These are phyloP conservation scores for Malassezia dermatis DNA, from an alignment of 1,284 basidiomycete species.

Conservation along the genomic window DNA sequence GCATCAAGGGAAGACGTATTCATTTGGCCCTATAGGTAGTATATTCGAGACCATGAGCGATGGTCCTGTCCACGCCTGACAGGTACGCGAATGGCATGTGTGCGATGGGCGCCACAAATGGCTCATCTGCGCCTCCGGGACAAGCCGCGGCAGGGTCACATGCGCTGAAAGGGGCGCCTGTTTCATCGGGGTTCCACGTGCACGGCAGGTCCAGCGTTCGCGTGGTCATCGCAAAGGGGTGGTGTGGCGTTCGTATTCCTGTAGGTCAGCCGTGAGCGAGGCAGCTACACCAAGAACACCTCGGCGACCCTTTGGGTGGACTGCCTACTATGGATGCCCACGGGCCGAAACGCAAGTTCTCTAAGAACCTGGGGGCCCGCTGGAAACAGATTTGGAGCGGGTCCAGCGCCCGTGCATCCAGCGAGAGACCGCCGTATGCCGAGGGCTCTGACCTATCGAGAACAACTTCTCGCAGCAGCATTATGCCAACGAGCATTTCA, in stretches of 20 bases:
- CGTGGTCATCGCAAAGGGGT: background rate
- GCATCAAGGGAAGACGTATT: background rate
- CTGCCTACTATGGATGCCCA: background rate
- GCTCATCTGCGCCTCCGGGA: background rate
- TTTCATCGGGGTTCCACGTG: background rate
- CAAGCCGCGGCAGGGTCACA: background rate
- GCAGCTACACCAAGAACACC: background rate
- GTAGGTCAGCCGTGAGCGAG: background rate
- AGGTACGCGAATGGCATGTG: background rate
- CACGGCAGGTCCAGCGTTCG: background rate
- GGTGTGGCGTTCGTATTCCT: background rate
- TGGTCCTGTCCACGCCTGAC: background rate
- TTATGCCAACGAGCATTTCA: background rate
- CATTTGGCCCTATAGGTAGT: background rate
- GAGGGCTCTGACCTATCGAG: background rate
- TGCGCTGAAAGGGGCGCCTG: background rate
- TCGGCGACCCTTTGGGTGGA: background rate
- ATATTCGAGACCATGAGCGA: background rate
- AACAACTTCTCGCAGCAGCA: background rate
- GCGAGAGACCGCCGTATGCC: background rate
- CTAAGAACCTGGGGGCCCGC: background rate
- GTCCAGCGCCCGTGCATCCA: background rate
- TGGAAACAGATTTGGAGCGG: background rate
- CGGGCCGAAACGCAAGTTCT: background rate
- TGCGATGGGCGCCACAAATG: too few relatives aligned